Evolutionary conservation across 768 basidiomycete species (phyloP), one percentile per base, ranked within the genome.

Genomic region (Coprinopsis cinerea): DNA sequence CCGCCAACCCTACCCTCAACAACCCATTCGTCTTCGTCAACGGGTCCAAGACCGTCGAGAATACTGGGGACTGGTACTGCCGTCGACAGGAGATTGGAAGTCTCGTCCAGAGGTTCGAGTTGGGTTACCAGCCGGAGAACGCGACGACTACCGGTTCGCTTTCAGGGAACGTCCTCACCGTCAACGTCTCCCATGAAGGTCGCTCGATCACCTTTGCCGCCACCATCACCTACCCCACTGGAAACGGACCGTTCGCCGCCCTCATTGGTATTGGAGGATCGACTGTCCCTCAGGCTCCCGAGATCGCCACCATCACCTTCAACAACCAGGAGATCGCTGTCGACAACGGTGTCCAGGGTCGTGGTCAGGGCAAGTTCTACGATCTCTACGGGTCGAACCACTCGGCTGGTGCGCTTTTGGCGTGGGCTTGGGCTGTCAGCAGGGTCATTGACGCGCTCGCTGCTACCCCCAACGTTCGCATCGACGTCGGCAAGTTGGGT

Each of bases 371-470:
- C 24, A 71, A 73, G 40, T 81, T 81, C 69, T 81, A 74, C 64
- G 65, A 66, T 44, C 68, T 81, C 25, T 79, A 74, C 59, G 77
- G 77, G n/a, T n/a, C n/a, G 7, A 63, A 58, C 52, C 67, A 69
- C 34, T 69, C 68, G 35, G 77, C 78, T 0, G 64, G 65, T 36
- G 75, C 78, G 4, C 71, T 79, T 70, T 74, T 69, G 9, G 77
- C 79, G 1, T 79, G 77, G 78, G 70, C 73, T 0, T 79, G 78
- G 79, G 79, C 73, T 52, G 72, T 78, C 46, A 68, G 69, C 42
- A 75, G 79, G 20, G 72, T 81, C 60, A 77, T 81, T 59, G 79
- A 79, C 57, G 75, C 69, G 7, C 66, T 81, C 37, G 75, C 77
- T 62, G 59, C 54, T 25, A 76, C 68, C 0, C 67, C 75, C 6